Base-by-base conservation (phyloP, 2,329 filamentous ascomycete genomes). In the Coniochaeta ligniaria region DNA sequence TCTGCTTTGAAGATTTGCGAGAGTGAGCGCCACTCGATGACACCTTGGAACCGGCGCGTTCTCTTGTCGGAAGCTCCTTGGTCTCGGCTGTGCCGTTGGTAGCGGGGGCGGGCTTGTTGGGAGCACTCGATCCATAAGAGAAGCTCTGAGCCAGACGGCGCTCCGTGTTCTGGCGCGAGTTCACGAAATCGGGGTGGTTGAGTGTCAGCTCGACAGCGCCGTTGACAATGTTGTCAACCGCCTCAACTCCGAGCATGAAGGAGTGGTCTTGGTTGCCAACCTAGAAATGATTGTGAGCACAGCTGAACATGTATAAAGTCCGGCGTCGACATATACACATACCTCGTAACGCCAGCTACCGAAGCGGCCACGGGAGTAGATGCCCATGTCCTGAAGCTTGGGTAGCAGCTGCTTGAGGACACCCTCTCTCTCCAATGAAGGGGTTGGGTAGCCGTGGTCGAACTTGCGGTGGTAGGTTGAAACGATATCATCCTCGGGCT, bases 391-490 rank as follows among this genome's bases (percentile, higher is more conserved):
- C 79, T 96, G 89, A 62, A 99, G 88, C 80, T 91, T 93, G 70
- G 95, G 95, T 58, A 99, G 88, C 60, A 99, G 86, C 80, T 97
- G 80, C 77, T 89, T 96, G 67, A 99, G 86, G 55, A 95, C 92
- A 67, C 91, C 93, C 77, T 99, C 95, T 77, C 95, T 91, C 85
- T 98, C 95, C 45, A 99, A 86, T 36, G 89, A 85, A 31, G 95
- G 95, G 17, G 95, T 99, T 64, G 95, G 95, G 83, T 99, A 99
- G 67, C 95, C 95, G 82, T 98, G 95, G 76, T 97, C 91, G 77
- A 99, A 99, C 76, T 90, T 87, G 78, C 95, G 92, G 85, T 97
- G 92, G 83, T 99, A 99, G 66, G 93, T 97, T 58, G 92, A 96
- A 70, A 99, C 92, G 66, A 99, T 96, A 81, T 97, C 94, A 71